Evolutionary conservation across 495 filamentous ascomycete species (phyloP).

Genomic region (Xylaria telfairii): DNA sequence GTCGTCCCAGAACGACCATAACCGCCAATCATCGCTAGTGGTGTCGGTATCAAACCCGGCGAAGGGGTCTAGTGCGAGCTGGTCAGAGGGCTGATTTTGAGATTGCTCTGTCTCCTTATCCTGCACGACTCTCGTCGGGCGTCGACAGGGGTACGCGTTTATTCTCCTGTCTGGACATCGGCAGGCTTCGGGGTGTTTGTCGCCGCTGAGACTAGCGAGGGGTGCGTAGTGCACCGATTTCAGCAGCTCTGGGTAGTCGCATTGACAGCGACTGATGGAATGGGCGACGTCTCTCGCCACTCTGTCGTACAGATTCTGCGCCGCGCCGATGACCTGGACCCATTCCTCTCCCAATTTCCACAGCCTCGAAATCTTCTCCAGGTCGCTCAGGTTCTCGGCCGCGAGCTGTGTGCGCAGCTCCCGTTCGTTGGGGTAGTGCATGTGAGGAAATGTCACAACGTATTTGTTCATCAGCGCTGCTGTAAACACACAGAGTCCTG

Average conservation of each 20-base stretch:
- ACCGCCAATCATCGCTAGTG: constrained; percentile 17
- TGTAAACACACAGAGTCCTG: constrained; percentile 24
- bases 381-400: constrained; percentile 20
- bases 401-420: constrained; percentile 19
- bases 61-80: not conserved
- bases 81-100: not conserved
- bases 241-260: constrained; percentile 13
- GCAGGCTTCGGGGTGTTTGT: not conserved
- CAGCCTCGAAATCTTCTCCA: constrained; percentile 14
- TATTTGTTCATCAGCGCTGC: constrained; percentile 23
- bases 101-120: not conserved
- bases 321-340: constrained; percentile 11
- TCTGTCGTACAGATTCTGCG: constrained; percentile 15
- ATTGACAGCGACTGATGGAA: constrained; percentile 2
- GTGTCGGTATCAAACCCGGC: not conserved
- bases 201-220: constrained; percentile 1
- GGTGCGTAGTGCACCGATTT: constrained; percentile 21
- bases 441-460: constrained; percentile 19
- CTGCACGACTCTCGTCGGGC: not conserved
- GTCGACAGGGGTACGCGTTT: not conserved
- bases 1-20: constrained; percentile 21
- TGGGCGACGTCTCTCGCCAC: constrained; percentile 5
- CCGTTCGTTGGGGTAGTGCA: constrained; percentile 13
- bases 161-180: not conserved
- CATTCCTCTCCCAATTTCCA: constrained; percentile 19